Evolutionary conservation across 805 yeast genomes (phyloP).

Genomic region (Cyberlindnera amylophila): DNA sequence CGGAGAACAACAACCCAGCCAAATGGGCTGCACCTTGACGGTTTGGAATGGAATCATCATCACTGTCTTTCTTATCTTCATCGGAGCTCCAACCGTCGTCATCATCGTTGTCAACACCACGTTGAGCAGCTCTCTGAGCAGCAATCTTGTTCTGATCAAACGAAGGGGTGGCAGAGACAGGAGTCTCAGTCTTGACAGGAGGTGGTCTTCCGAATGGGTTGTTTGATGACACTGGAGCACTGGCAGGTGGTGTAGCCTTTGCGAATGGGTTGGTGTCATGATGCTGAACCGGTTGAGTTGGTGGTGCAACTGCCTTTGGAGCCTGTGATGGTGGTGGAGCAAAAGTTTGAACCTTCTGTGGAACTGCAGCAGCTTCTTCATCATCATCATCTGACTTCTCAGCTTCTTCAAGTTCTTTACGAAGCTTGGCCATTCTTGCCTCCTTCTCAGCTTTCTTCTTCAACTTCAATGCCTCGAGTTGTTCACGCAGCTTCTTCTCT

Average conservation of each 20-base stretch:
- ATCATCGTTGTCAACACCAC: conserved; percentile 38
- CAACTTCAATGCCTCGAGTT: conserved; percentile 38
- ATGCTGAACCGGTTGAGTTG: conserved; percentile 10
- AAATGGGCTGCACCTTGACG: conserved; percentile 30
- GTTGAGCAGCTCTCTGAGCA: conserved; percentile 69
- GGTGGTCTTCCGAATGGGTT: conserved; percentile 60
- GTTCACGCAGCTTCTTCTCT: conserved; percentile 40
- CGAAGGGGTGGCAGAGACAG: conserved; percentile 21
- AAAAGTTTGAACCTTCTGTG: conserved; percentile 17
- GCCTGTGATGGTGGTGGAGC: conserved; percentile 22
- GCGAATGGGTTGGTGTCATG: conserved; percentile 29
- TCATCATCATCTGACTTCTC: conserved; percentile 41
- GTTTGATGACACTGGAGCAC: conserved; percentile 29
- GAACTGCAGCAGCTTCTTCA: conserved; percentile 33
- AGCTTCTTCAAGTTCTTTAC: conserved; percentile 53
- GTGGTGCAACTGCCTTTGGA: conserved; percentile 17
- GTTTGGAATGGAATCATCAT: conserved; percentile 31
- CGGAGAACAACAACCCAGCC: conserved; percentile 27
- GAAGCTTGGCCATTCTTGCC: conserved; percentile 53
- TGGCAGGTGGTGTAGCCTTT: conserved; percentile 12
- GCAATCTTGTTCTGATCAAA: conserved; percentile 59
- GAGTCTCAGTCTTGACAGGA: conserved; percentile 18
- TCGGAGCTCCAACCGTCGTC: conserved; percentile 34
- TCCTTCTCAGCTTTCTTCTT: conserved; percentile 58
- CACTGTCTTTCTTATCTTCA: conserved; percentile 29